A percentile compares a stretch with the other conserved stretches of the same genome.
Evolutionary conservation across 441 rosid species (phyloP).

Genomic region (Jatropha podagrica): DNA sequence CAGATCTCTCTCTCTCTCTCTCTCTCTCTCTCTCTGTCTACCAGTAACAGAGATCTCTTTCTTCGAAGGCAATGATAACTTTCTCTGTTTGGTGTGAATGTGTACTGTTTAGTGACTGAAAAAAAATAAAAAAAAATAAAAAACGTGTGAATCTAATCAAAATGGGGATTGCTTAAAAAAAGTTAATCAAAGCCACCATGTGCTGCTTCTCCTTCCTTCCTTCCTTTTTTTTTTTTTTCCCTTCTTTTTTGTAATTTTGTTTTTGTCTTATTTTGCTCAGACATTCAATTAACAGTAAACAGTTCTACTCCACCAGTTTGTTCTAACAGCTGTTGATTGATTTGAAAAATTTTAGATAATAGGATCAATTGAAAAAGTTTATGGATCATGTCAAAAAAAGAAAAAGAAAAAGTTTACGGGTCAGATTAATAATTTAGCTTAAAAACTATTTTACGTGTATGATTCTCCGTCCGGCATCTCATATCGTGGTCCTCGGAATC

Average conservation of each 20-base stretch:
- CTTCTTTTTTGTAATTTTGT: neutral
- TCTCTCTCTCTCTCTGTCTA: neutral
- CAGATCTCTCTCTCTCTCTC: conserved; percentile 9
- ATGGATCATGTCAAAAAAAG: no score
- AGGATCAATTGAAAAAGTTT: no score
- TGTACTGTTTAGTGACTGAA: neutral
- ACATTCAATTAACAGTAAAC: neutral
- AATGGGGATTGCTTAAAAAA: neutral
- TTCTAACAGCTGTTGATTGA: no score
- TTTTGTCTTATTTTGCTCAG: neutral
- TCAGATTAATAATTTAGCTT: no score
- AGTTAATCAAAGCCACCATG: conserved; percentile 3
- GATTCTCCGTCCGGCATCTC: neutral
- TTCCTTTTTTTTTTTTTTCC: neutral
- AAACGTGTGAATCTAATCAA: neutral
- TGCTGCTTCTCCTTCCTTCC: neutral
- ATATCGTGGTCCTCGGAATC: neutral
- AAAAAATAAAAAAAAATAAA: neutral
- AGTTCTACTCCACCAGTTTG: no score
- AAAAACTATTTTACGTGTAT: neutral
- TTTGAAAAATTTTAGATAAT: no score
- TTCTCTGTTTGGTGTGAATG: neutral
- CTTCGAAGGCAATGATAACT: neutral
- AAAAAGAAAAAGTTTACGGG: no score
- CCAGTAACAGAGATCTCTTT: neutral